A percentile compares a stretch with the other conserved stretches of the same genome.
These are phyloP conservation scores for Amanita phalloides DNA, from an alignment of 768 basidiomycete species.

Conservation along the genomic window DNA sequence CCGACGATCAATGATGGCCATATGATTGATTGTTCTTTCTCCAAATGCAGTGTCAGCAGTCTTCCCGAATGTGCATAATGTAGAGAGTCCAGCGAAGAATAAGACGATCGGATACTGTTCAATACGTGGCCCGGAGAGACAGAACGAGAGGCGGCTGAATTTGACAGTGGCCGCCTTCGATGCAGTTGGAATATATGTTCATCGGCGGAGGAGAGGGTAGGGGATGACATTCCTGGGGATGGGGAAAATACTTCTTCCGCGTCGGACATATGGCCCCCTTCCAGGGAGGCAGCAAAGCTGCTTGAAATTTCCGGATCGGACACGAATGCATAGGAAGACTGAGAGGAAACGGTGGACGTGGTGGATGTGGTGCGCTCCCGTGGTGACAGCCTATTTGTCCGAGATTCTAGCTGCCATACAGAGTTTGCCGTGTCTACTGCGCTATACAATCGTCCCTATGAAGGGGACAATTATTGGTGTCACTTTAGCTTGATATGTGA, in stretches of 20 bases:
- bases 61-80: conserved; percentile 49
- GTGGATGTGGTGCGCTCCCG: conserved; percentile 71
- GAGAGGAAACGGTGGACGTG: conserved; percentile 64
- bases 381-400: conserved; percentile 35
- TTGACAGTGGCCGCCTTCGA: conserved; percentile 19
- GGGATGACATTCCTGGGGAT: conserved; percentile 55
- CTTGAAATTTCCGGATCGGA: conserved; percentile 83
- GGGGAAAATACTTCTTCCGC: conserved; percentile 45
- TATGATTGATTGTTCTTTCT: conserved; percentile 69
- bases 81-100: conserved; percentile 68
- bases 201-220: conserved; percentile 48
- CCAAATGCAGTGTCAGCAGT: conserved; percentile 68
- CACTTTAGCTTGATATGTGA: neutral
- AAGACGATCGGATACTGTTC: conserved; percentile 56
- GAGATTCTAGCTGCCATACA: conserved; percentile 76
- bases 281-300: conserved; percentile 75
- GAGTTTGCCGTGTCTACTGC: conserved; percentile 55
- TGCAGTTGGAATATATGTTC: conserved; percentile 25
- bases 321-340: conserved; percentile 72
- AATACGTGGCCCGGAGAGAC: conserved; percentile 46
- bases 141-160: conserved; percentile 35
- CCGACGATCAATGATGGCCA: conserved; percentile 79
- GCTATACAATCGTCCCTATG: conserved; percentile 65
- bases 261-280: conserved; percentile 64
- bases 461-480: conserved; percentile 1